Evolutionary conservation across 2,329 filamentous ascomycete species (phyloP), one percentile per base, ranked within the genome.

Genomic region (Thelonectria blattea): DNA sequence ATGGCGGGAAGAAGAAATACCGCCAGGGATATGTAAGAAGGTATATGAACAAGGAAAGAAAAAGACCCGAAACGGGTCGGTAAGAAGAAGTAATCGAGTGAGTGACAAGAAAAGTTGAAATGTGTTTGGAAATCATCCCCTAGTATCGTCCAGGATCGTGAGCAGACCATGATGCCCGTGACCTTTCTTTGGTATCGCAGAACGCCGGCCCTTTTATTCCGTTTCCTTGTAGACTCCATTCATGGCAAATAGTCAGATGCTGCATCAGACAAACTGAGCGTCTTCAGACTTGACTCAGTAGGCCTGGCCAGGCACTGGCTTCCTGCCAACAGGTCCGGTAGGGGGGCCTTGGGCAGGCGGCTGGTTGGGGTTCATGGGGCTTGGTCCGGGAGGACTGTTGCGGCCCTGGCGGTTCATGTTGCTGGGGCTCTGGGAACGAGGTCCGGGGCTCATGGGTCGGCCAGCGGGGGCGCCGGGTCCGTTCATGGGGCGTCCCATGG

Each of bases 281-380:
- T 22, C 41, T 27, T 10, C 58, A 52, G 47, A 46, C 20, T 60
- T 49, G 39, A 37, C 58, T 71, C 52, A 84, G 57, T 80, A 81
- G 4, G 83, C 82, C 72, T 85, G 83, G 37, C 83, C 83, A 6
- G 84, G 83, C 42, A 87, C 80, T 24, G 85, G 83, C 72, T 87
- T 87, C 56, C 84, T 80, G 65, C 75, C 78, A 60, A 85, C 77
- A 24, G 80, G 75, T 42, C 77, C 79, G 20, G 77, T 73, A 41
- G 76, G 72, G 57, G 74, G 75, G 56, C 68, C 72, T 54, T 64
- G 75, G 50, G 65, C 71, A 17, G 72, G 71, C 6, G 68, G 68
- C 47, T 72, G 70, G 27, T 64, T 73, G 41, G 81, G 80, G 66
- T 78, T 81, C 78, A 83, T 80, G 6, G 79, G 78, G 64, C 79